Conservation (phyloP, 2,329 filamentous ascomycete species). For the Chaetomium sp. region DNA sequence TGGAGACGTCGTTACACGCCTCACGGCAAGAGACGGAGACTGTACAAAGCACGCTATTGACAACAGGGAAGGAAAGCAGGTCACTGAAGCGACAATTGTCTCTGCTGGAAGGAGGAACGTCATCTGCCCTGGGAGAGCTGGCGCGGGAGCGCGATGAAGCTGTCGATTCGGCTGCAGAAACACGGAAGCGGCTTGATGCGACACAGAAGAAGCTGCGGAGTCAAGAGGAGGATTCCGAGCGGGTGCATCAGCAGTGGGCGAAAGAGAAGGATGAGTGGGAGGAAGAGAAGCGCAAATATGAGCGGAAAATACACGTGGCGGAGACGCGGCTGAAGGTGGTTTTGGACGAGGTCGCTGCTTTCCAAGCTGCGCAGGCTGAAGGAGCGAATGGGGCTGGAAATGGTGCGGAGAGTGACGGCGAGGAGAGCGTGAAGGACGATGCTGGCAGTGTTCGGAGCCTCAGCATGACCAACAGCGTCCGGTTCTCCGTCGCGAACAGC, state of each 20-base stretch:
- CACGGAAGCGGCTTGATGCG: conserved; percentile 68
- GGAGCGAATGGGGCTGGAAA: conserved; percentile 8
- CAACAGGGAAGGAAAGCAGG: conserved; percentile 67
- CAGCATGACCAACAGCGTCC: conserved; percentile 65
- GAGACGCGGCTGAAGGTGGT: conserved; percentile 79
- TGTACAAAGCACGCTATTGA: conserved; percentile 55
- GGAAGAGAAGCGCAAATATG: conserved; percentile 71
- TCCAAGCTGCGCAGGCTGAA: conserved; percentile 50
- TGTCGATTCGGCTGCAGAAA: conserved; percentile 63
- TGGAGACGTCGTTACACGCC: conserved; percentile 69
- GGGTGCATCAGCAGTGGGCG: conserved; percentile 73
- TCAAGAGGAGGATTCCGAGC: conserved; percentile 77
- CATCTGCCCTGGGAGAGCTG: conserved; percentile 77
- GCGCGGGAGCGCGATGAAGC: conserved; percentile 81
- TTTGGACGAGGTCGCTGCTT: conserved; percentile 75
- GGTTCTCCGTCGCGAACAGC: conserved; percentile 63
- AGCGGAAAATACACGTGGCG: conserved; percentile 82
- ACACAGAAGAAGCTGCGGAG: conserved; percentile 69
- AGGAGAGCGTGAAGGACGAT: conserved; percentile 61
- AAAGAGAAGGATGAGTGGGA: conserved; percentile 82
- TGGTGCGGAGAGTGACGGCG: conserved; percentile 50
- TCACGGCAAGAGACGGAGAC: conserved; percentile 68
- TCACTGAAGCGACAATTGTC: conserved; percentile 80
- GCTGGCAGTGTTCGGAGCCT: conserved; percentile 66
- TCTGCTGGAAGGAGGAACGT: conserved; percentile 79